Evolutionary conservation across 129 eudicot species (phyloP), one percentile per base, ranked within the genome.

Genomic region (Flaveria trinervia): DNA sequence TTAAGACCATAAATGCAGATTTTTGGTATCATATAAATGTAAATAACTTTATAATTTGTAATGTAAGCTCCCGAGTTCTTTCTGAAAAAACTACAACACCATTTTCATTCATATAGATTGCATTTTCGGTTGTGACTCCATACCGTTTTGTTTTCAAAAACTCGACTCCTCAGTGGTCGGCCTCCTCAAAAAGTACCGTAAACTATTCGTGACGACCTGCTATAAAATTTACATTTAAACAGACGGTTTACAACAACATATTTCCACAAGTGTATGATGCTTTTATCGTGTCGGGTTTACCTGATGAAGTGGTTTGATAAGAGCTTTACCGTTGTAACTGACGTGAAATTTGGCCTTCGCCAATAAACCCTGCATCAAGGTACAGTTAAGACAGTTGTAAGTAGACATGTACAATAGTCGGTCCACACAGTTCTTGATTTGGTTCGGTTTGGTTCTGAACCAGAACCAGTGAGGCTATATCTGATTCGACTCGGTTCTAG

Each of bases 311-410:
- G 98, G 96, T 77, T 85, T 79, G 79, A 86, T 89, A 51, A 93
- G 83, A 68, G 98, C 85, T 86, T 91, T 88, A 22, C 89, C 91
- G 83, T 82, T 84, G 85, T 93, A 93, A 79, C 86, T 93, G 23
- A 93, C 96, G 71, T 93, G 98, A 78, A 93, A 93, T 56, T 91
- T 93, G 23, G 98, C 97, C 88, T 93, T 93, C 2, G 98, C 98
- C 87, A 94, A 81, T 82, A 94, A 80, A 4, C 98, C 98, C 98
- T 94, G 76, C 57, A 46, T 45, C 60, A 39, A 13, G 30, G 70
- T 33, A 65, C 25, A 33, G 56, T 5, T 39, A 25, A 39, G 36
- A 54, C 43, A 3, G 2, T 39, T 65, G 65, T 75, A 48, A 60
- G 39, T 26, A 25, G 41, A 4, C 14, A 44, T 39, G 7, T 45